A percentile compares a stretch with the other conserved stretches of the same genome.
phyloP scores from a whole-genome alignment of 2,329 filamentous ascomycete species.

The Diplodia intermedia region DNA sequence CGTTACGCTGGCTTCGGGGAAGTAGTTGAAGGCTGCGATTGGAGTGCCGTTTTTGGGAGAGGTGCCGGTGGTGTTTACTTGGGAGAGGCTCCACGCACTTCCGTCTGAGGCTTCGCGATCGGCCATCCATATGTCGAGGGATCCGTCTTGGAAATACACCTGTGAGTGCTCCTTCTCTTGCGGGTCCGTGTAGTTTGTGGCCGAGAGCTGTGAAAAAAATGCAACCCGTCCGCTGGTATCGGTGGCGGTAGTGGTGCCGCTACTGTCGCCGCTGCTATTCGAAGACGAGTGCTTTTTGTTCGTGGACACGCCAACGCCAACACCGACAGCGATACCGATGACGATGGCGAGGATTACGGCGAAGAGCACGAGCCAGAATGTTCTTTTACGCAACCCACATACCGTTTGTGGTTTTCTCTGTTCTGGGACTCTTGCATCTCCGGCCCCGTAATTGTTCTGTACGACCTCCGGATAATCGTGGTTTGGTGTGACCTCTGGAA shows the following conservation, averaged over 20 bases:
- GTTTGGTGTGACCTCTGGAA: no score
- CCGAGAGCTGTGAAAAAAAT: not conserved
- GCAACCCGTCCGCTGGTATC: not conserved
- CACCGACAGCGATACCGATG: not conserved
- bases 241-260: no score
- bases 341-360: not conserved
- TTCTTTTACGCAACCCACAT: not conserved
- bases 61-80: not conserved
- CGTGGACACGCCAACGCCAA: not conserved
- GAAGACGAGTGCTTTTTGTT: not conserved
- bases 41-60: not conserved
- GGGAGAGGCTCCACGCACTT: not conserved
- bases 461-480: no score
- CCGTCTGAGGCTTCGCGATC: not conserved
- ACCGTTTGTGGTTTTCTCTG: not conserved
- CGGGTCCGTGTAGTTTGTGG: conserved; percentile 5
- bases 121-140: not conserved
- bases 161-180: not conserved
- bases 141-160: conserved; percentile 4
- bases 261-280: no score
- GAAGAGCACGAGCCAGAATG: not conserved
- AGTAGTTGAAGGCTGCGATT: not conserved
- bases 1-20: not conserved
- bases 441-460: no score
- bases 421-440: no score